Evolutionary conservation across 2,329 filamentous ascomycete genomes (phyloP).

Genomic region (Raffaelea ambrosiae): DNA sequence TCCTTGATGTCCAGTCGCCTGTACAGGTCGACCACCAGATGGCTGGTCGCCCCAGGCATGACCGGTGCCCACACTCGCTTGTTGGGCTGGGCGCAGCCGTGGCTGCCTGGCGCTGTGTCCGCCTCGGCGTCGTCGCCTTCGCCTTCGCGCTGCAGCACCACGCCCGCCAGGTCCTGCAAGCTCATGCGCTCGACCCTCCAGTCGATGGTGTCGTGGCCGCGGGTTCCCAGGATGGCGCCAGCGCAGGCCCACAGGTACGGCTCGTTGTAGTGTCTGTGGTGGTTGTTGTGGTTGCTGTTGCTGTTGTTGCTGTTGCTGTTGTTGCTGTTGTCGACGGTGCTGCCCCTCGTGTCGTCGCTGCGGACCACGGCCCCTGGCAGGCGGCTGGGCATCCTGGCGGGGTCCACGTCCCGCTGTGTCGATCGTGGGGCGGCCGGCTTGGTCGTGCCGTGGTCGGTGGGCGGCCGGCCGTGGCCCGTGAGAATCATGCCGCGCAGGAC

Average conservation of each 20-base stretch:
- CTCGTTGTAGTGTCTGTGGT: too few species aligned
- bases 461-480: not conserved
- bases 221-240: slow-evolving; percentile 3
- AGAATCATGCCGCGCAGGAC: slow-evolving; percentile 2
- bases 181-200: not conserved
- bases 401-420: not conserved
- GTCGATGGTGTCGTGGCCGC: slow-evolving; percentile 1
- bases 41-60: not conserved
- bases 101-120: not conserved
- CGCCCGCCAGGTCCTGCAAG: not conserved
- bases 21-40: not conserved
- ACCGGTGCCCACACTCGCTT: not conserved
- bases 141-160: not conserved
- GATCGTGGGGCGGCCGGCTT: too few species aligned
- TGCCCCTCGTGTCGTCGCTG: too few species aligned
- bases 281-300: too few species aligned
- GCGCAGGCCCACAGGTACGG: slow-evolving; percentile 4
- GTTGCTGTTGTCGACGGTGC: too few species aligned
- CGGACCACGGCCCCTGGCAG: too few species aligned
- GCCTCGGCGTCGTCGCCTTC: not conserved
- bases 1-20: slow-evolving; percentile 2
- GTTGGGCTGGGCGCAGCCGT: not conserved
- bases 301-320: too few species aligned
- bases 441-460: too few species aligned
- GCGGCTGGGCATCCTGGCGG: not conserved